Conservation (phyloP, 306 rosid species). For the Benincasa hispida region DNA sequence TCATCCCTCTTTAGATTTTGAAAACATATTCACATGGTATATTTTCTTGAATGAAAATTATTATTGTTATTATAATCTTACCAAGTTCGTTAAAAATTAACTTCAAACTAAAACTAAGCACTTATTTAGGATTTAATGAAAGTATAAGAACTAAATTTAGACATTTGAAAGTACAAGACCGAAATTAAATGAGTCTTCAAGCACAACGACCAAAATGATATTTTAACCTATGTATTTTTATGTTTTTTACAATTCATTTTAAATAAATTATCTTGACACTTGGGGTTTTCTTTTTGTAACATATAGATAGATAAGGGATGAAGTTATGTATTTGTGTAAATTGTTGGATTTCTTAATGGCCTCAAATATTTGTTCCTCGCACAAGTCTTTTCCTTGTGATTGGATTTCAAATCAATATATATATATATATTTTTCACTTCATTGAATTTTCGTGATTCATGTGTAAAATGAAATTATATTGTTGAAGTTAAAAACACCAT, state of each 20-base stretch:
- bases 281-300: not conserved
- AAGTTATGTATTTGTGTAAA: not conserved
- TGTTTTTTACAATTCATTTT: not conserved
- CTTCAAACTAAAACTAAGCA: not conserved
- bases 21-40: not conserved
- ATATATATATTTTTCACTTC: not conserved
- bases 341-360: not conserved
- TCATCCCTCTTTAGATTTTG: too few species aligned
- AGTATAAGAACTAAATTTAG: not conserved
- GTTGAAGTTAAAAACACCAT: not conserved
- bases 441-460: not conserved
- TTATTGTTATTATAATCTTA: not conserved
- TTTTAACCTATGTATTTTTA: not conserved
- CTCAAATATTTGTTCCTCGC: not conserved
- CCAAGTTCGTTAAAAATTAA: not conserved
- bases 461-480: not conserved
- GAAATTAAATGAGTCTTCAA: not conserved
- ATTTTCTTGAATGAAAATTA: not conserved
- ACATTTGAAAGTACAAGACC: not conserved
- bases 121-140: not conserved
- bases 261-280: not conserved
- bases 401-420: not conserved
- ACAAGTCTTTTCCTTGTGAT: not conserved
- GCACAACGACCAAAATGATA: not conserved
- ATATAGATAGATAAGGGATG: not conserved